Base-by-base conservation (phyloP, 257 asterid genomes). In the Cruciata laevipes region DNA sequence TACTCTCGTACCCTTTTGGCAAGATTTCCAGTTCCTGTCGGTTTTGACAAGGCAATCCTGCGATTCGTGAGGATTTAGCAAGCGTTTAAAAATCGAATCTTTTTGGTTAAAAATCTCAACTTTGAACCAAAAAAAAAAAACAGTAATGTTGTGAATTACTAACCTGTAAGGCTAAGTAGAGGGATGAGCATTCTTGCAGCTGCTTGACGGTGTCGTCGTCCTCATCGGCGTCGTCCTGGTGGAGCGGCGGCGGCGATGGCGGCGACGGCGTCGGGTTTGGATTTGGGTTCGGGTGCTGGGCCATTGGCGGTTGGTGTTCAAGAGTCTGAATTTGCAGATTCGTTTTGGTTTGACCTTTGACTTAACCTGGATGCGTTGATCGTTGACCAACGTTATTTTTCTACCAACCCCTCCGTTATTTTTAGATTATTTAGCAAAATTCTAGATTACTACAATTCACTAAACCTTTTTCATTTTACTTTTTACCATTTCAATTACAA, bases 101-200 rank as follows among this genome's bases (percentile, higher is more conserved):
- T 62, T 33, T 35, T 2, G 38, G 3, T 62, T 61, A 17, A 61
- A 61, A 25, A 61, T 31, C 44, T 31, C 5, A 61, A 61, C 44
- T 61, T 61, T 32, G n/a, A 27, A 61, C 33, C 8, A 8, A 9
- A 3, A 25, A n/a, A n/a, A 8, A 9, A 3, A 7, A 16, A 31
- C 13, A 17, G 31, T 1, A 20, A 2, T 32, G 18, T 59, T 3
- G n/a, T n/a, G 27, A 21, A 33, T 11, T 3, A n/a, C n/a, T n/a
- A 27, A 89, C 96, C 87, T 88, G 97, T 68, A 90, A 80, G 49
- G 85, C 71, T 69, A 90, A 55, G 86, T 90, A 86, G 75, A 80
- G 14, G 59, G 90, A 78, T 65, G 95, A 88, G 77, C 96, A 90
- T 55, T 90, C 87, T 57, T 76, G 77, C 52, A 90, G 92, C 86